These are phyloP conservation scores for Dimocarpus longan DNA, from an alignment of 345 rosid species.

Conservation along the genomic window DNA sequence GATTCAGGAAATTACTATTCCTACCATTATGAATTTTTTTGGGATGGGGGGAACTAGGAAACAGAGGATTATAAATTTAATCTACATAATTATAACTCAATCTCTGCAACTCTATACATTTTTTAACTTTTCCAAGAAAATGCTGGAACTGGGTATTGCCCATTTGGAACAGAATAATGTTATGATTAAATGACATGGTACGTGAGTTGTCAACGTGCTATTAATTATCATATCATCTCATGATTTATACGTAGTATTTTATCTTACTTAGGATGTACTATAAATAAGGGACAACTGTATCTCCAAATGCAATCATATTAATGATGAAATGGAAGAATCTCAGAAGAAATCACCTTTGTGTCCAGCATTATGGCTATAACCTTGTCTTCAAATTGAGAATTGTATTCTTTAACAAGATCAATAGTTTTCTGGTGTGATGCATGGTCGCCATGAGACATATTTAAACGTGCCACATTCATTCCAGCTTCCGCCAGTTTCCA, in stretches of 20 bases:
- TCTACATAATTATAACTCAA: background rate
- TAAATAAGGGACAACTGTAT: background rate
- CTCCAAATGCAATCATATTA: background rate
- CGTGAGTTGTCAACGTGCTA: no score
- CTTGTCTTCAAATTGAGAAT: conserved; percentile 78
- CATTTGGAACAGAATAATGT: background rate
- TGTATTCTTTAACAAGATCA: conserved; percentile 88
- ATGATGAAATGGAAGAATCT: background rate
- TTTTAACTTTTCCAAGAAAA: background rate
- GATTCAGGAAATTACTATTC: background rate
- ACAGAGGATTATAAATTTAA: background rate
- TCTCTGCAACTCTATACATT: background rate
- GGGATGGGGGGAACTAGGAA: background rate
- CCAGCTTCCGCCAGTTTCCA: conserved; percentile 95
- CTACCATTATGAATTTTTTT: background rate
- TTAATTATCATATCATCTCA: no score
- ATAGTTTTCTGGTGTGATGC: conserved; percentile 84
- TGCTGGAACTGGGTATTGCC: background rate
- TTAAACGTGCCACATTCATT: conserved; percentile 94
- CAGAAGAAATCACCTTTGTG: conserved; percentile 67
- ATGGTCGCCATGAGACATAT: conserved; percentile 98
- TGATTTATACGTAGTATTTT: no score
- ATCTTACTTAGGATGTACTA: background rate
- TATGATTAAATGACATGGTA: no score
- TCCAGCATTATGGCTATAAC: conserved; percentile 89